Evolutionary conservation across 2,329 filamentous ascomycete genomes (phyloP).

Genomic region (Colletotrichum plurivorum): DNA sequence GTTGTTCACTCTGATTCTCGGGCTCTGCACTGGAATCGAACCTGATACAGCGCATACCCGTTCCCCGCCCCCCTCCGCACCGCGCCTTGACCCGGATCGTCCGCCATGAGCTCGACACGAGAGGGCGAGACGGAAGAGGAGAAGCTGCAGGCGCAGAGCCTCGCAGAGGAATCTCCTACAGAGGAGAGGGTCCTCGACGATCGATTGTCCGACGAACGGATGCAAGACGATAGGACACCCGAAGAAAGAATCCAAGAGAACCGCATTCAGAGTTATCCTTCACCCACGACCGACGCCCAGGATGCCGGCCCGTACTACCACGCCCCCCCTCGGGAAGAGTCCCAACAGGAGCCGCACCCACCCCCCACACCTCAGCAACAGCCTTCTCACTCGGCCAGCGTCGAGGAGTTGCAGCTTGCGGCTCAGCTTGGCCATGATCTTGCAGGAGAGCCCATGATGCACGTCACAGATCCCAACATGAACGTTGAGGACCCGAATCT

Average conservation of each 20-base stretch:
- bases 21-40: no score
- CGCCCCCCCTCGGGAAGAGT: conserved; percentile 44
- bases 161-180: no score
- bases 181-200: conserved; percentile 10
- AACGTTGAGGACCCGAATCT: conserved; percentile 59
- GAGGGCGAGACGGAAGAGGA: conserved; percentile 33
- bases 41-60: no score
- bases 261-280: conserved; percentile 35
- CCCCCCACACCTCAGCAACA: conserved; percentile 58
- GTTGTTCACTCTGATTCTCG: neutral
- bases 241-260: conserved; percentile 31
- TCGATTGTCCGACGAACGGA: conserved; percentile 17
- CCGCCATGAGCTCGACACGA: conserved; percentile 28
- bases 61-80: neutral
- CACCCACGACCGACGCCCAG: conserved; percentile 28
- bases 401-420: conserved; percentile 71
- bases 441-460: conserved; percentile 63
- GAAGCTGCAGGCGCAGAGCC: conserved; percentile 8
- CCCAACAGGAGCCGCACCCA: conserved; percentile 46
- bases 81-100: neutral
- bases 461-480: conserved; percentile 61
- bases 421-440: conserved; percentile 71
- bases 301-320: conserved; percentile 38
- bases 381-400: conserved; percentile 58
- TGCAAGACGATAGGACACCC: conserved; percentile 27